phyloP scores from a whole-genome alignment of 169 alveolate species.

The Plasmodium malariae region DNA sequence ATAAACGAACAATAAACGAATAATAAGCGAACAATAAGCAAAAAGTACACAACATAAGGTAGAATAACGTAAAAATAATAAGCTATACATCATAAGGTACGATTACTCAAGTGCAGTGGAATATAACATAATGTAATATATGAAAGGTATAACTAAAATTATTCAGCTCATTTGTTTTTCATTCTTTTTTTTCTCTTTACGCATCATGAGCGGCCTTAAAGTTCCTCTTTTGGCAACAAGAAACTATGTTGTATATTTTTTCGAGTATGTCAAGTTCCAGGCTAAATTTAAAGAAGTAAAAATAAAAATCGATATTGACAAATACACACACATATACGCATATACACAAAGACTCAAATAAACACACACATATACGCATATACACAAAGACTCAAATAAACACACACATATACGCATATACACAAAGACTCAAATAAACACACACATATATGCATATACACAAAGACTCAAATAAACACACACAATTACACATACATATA shows the following conservation, averaged over 20 bases:
- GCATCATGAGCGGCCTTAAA: conserved; percentile 76
- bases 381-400: background rate
- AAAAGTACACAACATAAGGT: background rate
- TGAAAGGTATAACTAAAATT: background rate
- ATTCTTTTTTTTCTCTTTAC: conserved; percentile 27
- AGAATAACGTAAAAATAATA: background rate
- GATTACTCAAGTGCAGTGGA: conserved; percentile 2
- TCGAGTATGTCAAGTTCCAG: conserved; percentile 62
- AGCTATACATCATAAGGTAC: too few relatives aligned
- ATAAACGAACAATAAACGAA: background rate
- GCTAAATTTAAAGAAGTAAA: conserved; percentile 33
- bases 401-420: background rate
- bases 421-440: too few relatives aligned
- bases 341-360: too few relatives aligned
- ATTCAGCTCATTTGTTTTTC: background rate
- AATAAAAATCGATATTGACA: background rate
- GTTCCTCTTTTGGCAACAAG: conserved; percentile 58
- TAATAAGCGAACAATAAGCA: too few relatives aligned
- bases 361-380: background rate
- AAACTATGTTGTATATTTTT: conserved; percentile 71
- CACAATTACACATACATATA: background rate
- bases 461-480: too few relatives aligned
- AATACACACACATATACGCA: conserved; percentile 32
- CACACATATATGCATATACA: too few relatives aligned
- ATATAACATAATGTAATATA: too few relatives aligned